These are phyloP conservation scores for Aspergillus sp. DNA, from an alignment of 2,329 filamentous ascomycete species.

Conservation along the genomic window DNA sequence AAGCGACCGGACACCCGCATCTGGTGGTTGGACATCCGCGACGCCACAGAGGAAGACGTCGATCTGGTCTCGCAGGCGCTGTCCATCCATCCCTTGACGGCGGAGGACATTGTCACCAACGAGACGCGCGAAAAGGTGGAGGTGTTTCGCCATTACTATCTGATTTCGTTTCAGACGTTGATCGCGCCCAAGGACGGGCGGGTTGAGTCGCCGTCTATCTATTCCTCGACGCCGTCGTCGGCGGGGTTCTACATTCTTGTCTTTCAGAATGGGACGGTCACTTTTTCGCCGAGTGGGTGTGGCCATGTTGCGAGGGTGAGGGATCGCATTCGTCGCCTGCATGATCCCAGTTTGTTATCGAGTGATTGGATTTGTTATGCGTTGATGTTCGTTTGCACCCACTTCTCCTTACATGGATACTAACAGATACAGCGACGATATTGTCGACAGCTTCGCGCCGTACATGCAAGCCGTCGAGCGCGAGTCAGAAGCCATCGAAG, in stretches of 20 bases:
- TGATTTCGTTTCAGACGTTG: constrained; percentile 91
- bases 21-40: constrained; percentile 94
- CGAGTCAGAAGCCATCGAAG: constrained; percentile 87
- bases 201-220: constrained; percentile 57
- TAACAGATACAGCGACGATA: constrained; percentile 65
- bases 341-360: constrained; percentile 85
- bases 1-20: constrained; percentile 40
- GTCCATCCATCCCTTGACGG: constrained; percentile 86
- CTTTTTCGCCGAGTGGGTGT: constrained; percentile 85
- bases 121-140: constrained; percentile 97
- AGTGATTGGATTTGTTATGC: constrained; percentile 99
- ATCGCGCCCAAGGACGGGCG: constrained; percentile 66
- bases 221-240: constrained; percentile 58
- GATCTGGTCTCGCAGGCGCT: constrained; percentile 83
- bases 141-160: constrained; percentile 93
- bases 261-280: constrained; percentile 86
- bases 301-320: constrained; percentile 79
- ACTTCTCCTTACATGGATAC: neutral
- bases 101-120: constrained; percentile 90
- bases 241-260: constrained; percentile 95
- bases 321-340: constrained; percentile 79
- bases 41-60: constrained; percentile 80
- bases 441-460: constrained; percentile 89
- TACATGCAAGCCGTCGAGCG: constrained; percentile 77
- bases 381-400: constrained; percentile 63